These are phyloP conservation scores for Stephanocyclus meneghinianus DNA, from an alignment of 352 stramenopile species.

Conservation along the genomic window DNA sequence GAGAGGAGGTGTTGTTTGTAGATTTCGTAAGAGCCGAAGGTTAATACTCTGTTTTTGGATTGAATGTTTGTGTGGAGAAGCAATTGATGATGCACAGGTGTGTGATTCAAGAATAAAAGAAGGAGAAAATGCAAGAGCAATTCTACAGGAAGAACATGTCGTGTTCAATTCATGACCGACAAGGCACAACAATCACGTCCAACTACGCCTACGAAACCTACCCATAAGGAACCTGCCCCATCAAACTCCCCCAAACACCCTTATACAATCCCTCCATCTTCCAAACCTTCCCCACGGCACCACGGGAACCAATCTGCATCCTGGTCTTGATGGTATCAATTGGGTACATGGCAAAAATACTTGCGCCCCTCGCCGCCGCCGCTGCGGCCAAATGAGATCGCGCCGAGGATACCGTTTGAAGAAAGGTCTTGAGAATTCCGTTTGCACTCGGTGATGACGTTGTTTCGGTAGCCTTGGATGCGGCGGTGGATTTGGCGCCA, in stretches of 20 bases:
- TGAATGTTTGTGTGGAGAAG: background rate
- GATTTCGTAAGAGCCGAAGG: conserved; percentile 79
- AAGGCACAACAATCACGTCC: background rate
- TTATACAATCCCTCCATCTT: conserved; percentile 57
- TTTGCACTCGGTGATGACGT: background rate
- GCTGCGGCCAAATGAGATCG: conserved; percentile 69
- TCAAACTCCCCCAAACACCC: conserved; percentile 56
- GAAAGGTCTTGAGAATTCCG: conserved; percentile 39
- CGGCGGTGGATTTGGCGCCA: conserved; percentile 2
- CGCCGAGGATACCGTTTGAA: conserved; percentile 68
- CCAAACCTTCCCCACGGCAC: conserved; percentile 47
- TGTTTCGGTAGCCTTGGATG: background rate
- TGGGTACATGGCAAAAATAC: conserved; percentile 75
- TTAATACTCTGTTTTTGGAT: conserved; percentile 52
- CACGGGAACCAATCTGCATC: conserved; percentile 68
- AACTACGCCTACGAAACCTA: conserved; percentile 8
- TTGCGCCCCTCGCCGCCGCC: conserved; percentile 56
- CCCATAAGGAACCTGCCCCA: conserved; percentile 77
- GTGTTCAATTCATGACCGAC: background rate
- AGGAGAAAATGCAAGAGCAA: background rate
- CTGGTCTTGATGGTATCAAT: conserved; percentile 80
- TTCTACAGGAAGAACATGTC: background rate
- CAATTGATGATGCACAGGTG: background rate
- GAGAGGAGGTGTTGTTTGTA: conserved; percentile 67
- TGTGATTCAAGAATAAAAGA: background rate